Conservation (phyloP, 1,284 basidiomycete genomes). For the Testicularia cyperi region DNA sequence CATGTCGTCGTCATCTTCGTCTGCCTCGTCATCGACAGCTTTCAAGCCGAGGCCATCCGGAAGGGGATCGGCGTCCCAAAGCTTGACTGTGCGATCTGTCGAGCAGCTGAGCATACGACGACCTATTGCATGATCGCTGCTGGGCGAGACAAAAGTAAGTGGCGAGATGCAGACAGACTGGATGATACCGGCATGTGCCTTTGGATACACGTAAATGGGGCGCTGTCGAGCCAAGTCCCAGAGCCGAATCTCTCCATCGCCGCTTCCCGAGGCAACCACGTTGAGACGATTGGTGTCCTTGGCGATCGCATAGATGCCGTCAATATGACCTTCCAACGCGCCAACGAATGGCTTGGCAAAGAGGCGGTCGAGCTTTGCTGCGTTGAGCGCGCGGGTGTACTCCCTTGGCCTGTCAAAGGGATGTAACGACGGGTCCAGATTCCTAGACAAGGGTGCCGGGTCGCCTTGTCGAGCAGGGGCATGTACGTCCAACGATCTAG, state of each 20-base stretch:
- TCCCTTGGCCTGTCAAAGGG: constrained; percentile 90
- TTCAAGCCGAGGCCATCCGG: constrained; percentile 59
- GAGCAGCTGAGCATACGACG: constrained; percentile 83
- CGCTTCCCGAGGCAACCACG: constrained; percentile 86
- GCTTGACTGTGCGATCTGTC: constrained; percentile 84
- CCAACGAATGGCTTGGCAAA: constrained; percentile 95
- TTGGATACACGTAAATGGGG: constrained; percentile 71
- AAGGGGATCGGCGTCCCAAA: constrained; percentile 70
- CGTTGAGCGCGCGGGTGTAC: constrained; percentile 89
- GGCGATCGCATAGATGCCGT: constrained; percentile 87
- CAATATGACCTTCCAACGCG: constrained; percentile 86
- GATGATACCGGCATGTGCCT: constrained; percentile 89
- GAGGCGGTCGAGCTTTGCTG: constrained; percentile 93
- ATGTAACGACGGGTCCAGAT: constrained; percentile 89
- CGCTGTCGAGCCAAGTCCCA: constrained; percentile 78
- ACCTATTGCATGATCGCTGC: constrained; percentile 40
- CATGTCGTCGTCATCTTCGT: constrained; percentile 50
- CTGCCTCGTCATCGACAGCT: constrained; percentile 53
- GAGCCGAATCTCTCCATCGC: constrained; percentile 90
- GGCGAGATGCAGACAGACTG: constrained; percentile 72
- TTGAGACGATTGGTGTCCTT: constrained; percentile 77
- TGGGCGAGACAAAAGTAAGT: constrained; percentile 62
- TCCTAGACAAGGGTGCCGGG: constrained; percentile 82
- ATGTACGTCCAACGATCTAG: constrained; percentile 77
- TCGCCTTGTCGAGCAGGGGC: constrained; percentile 69